Percentiles rank a stretch among this genome's conserved stretches.
These are phyloP conservation scores for Apiospora pterosperma DNA, from an alignment of 2,329 filamentous ascomycete genomes.

Conservation along the genomic window DNA sequence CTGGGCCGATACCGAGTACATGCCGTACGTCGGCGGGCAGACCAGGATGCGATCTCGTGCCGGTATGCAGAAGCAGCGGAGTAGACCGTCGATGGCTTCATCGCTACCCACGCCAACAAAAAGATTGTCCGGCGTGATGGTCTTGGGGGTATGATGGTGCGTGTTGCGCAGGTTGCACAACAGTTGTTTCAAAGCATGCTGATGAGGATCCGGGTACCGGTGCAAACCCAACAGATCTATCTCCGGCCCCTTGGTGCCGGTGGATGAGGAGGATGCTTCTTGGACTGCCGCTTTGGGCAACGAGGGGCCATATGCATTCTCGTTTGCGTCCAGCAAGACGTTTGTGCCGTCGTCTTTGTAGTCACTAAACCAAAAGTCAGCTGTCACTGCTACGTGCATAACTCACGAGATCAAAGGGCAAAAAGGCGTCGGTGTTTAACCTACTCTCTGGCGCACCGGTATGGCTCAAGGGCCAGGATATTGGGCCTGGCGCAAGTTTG, in stretches of 20 bases:
- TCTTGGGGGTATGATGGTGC: conserved; percentile 71
- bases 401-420: conserved; percentile 14
- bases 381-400: conserved; percentile 44
- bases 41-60: conserved; percentile 87
- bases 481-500: conserved; percentile 73
- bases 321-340: conserved; percentile 93
- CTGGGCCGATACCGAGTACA: conserved; percentile 93
- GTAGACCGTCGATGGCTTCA: conserved; percentile 91
- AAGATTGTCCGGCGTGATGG: conserved; percentile 74
- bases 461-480: conserved; percentile 73
- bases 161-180: conserved; percentile 88
- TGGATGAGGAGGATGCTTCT: conserved; percentile 27
- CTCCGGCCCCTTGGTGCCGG: conserved; percentile 39
- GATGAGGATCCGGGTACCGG: conserved; percentile 96
- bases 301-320: conserved; percentile 91
- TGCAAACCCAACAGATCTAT: conserved; percentile 81
- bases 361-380: conserved; percentile 44
- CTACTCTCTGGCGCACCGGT: conserved; percentile 78
- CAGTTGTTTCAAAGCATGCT: conserved; percentile 77
- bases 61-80: conserved; percentile 89
- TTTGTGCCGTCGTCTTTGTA: conserved; percentile 99
- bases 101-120: conserved; percentile 96
- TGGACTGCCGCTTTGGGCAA: conserved; percentile 52
- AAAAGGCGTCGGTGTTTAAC: conserved; percentile 31
- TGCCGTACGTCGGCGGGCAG: conserved; percentile 96